phyloP scores from a whole-genome alignment of 345 rosid genomes.

The Aethionema arabicum region DNA sequence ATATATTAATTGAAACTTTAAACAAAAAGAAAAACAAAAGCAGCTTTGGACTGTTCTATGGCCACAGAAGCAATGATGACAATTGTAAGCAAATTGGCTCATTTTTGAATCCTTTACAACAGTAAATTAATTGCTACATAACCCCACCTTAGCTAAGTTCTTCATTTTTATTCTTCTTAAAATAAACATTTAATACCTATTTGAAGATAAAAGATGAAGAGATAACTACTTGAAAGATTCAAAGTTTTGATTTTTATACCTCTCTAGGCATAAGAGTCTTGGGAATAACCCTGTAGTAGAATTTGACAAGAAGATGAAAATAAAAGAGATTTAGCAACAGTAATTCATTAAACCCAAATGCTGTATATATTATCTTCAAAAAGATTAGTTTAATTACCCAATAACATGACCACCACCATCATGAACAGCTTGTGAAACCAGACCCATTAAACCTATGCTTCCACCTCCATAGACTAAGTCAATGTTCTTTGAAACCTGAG shows the following conservation, averaged over 20 bases:
- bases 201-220: conserved; percentile 8
- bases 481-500: conserved; percentile 93
- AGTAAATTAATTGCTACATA: background rate
- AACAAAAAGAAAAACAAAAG: conserved; percentile 22
- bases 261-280: conserved; percentile 99
- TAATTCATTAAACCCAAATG: too few relatives aligned
- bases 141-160: conserved; percentile 23
- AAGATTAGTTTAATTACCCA: conserved; percentile 51
- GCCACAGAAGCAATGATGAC: conserved; percentile 39
- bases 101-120: conserved; percentile 17
- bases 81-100: conserved; percentile 29
- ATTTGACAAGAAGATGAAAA: conserved; percentile 8
- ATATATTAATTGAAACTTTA: conserved; percentile 23
- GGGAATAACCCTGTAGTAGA: conserved; percentile 85
- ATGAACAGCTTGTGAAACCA: conserved; percentile 98
- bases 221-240: conserved; percentile 26
- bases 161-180: conserved; percentile 2
- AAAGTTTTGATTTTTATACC: conserved; percentile 56
- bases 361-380: too few relatives aligned
- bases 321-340: conserved; percentile 7
- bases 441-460: conserved; percentile 98
- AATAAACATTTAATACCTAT: background rate
- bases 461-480: conserved; percentile 99
- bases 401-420: conserved; percentile 99
- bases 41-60: conserved; percentile 38